Base-by-base conservation (phyloP, 441 rosid species). In the Omphalea diandra region DNA sequence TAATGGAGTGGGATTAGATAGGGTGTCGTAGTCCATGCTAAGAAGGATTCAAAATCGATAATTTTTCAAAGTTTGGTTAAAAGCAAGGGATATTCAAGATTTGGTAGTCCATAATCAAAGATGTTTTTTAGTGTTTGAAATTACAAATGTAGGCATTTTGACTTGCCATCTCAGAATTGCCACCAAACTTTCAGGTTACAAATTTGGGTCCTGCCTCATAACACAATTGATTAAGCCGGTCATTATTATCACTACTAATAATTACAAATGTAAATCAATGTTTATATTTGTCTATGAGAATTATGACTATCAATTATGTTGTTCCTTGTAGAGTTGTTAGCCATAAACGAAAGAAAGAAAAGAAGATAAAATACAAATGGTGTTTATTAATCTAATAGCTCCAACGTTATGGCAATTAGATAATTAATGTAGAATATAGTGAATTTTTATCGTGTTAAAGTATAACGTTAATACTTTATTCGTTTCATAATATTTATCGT, bases 1-100 rank as follows among this genome's bases (percentile, higher is more conserved):
- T 36, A 22, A 27, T 58, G 50, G 2, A 15, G 35, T 59, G 67
- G 65, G 56, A 68, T 79, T 73, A 58, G 82, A 49, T 81, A 52
- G 73, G 77, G 7, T 69, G 81, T 79, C 83, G 3, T 11, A 20
- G 50, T 76, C 82, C 46, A 9, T 10, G 55, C 47, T 41, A 38
- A 74, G 22, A 68, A 60, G 65, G 63, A 58, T 68, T 73, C 22
- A 61, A 68, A 59, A 38, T 9, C 40, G 59, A 73, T 62, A 40
- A 24, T 5, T 50, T 64, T 66, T 50, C 58, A 15, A 72, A 36
- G 73, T 62, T 60, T 43, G 40, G 79, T 67, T 12, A 68, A 55
- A 74, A 46, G 35, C 53, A 26, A 76, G 18, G 32, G 31, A n/a
- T n/a, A 18, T 27, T 35, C n/a, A 9, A 36, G 44, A 38, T 68